Evolutionary conservation across 2,329 filamentous ascomycete genomes (phyloP).

Genomic region (Aspergillus felis): DNA sequence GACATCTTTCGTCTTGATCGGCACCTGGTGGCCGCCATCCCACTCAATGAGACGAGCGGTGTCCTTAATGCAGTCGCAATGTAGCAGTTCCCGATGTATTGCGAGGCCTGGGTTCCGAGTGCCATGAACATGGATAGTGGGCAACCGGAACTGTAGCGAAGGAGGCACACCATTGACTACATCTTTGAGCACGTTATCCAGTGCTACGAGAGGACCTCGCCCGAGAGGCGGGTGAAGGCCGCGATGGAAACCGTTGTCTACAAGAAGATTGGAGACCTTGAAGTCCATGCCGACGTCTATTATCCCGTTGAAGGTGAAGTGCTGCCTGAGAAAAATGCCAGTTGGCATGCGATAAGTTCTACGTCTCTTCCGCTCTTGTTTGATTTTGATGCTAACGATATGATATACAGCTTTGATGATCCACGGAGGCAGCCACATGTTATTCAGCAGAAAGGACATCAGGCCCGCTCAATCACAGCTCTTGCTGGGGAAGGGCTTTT

Average conservation of each 20-base stretch:
- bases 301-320: background rate
- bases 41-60: too few relatives aligned
- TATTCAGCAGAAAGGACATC: conserved; percentile 9
- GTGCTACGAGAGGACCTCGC: too few relatives aligned
- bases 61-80: too few relatives aligned
- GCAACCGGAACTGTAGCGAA: too few relatives aligned
- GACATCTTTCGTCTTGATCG: too few relatives aligned
- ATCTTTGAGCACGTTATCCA: too few relatives aligned
- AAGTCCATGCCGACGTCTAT: background rate
- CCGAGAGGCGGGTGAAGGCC: background rate
- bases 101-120: too few relatives aligned
- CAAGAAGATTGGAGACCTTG: background rate
- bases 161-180: too few relatives aligned
- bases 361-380: background rate
- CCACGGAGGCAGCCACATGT: conserved; percentile 13
- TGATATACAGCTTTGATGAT: conserved; percentile 15
- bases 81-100: too few relatives aligned
- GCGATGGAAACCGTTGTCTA: background rate
- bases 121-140: too few relatives aligned
- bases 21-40: too few relatives aligned
- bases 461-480: conserved; percentile 29
- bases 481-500: conserved; percentile 39
- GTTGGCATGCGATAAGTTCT: background rate
- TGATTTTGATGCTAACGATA: background rate
- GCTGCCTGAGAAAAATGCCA: background rate